Percentiles rank a stretch among this genome's conserved stretches.
Conservation (phyloP, 169 alveolate genomes). For the Eimeria sp. region DNA sequence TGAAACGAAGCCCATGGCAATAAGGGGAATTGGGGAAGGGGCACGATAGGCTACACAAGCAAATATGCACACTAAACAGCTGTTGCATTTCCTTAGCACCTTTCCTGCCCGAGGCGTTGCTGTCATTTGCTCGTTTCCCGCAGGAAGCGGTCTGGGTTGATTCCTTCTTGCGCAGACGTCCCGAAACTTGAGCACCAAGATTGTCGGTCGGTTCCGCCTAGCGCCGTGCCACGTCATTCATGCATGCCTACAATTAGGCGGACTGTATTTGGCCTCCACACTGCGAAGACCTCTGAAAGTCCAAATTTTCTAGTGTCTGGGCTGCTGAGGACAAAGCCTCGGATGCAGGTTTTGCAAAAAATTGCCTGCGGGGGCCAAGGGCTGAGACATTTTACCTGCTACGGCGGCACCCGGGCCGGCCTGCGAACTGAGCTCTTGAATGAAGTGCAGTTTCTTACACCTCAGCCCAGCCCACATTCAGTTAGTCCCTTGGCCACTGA, state of each 20-base stretch:
- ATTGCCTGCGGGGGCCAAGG: neutral
- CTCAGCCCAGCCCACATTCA: neutral
- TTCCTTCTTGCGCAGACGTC: slow-evolving; percentile 68
- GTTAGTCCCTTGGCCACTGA: neutral
- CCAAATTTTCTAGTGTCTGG: neutral
- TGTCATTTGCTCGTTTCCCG: slow-evolving; percentile 9
- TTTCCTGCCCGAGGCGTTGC: neutral
- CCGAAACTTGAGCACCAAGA: slow-evolving; percentile 7
- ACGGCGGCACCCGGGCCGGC: neutral
- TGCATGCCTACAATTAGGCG: neutral
- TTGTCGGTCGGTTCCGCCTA: neutral
- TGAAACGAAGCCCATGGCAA: neutral
- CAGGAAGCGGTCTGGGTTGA: slow-evolving; percentile 75
- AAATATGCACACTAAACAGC: neutral
- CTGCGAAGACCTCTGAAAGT: neutral
- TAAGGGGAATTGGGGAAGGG: neutral
- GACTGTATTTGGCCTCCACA: neutral
- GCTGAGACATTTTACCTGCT: neutral
- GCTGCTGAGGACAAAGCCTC: neutral
- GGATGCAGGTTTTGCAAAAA: neutral
- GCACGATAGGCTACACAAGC: neutral
- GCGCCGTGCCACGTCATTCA: neutral
- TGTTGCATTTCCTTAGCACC: neutral
- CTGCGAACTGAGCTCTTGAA: neutral
- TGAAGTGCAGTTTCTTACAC: neutral